phyloP scores from a whole-genome alignment of 768 basidiomycete genomes.

The Leccinum sublutescens region DNA sequence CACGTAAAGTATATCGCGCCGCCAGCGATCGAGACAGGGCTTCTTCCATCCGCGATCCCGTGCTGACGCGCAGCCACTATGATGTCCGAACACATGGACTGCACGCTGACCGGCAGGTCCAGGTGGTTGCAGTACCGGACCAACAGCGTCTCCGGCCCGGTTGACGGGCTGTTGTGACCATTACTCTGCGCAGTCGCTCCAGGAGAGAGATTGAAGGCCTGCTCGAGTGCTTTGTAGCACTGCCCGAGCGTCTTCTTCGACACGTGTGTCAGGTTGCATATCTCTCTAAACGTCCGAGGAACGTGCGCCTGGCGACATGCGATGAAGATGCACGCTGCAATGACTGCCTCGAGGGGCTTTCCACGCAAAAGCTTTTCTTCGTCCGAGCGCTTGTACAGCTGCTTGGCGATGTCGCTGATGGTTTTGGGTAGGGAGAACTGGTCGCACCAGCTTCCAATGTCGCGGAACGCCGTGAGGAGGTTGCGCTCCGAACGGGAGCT shows the following conservation, averaged over 20 bases:
- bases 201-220: constrained; percentile 85
- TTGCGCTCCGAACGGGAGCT: constrained; percentile 80
- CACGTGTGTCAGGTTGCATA: constrained; percentile 89
- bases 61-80: constrained; percentile 76
- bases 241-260: constrained; percentile 95
- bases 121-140: constrained; percentile 95
- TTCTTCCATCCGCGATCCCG: constrained; percentile 90
- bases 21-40: constrained; percentile 97
- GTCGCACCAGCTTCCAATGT: constrained; percentile 93
- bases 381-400: constrained; percentile 95
- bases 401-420: constrained; percentile 94
- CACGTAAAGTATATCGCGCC: constrained; percentile 95
- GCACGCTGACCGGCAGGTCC: constrained; percentile 77
- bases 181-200: constrained; percentile 63
- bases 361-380: constrained; percentile 92
- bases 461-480: constrained; percentile 83
- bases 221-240: constrained; percentile 86
- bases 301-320: constrained; percentile 94
- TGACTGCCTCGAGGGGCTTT: constrained; percentile 89
- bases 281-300: constrained; percentile 95
- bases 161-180: constrained; percentile 38
- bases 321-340: constrained; percentile 97
- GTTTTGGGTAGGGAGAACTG: constrained; percentile 91
- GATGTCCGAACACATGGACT: constrained; percentile 80
- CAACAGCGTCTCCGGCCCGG: constrained; percentile 82